Percentiles rank a stretch among this genome's conserved stretches.
phyloP scores from a whole-genome alignment of 1,139 yeast species.

The Saccharomyces hybrid region DNA sequence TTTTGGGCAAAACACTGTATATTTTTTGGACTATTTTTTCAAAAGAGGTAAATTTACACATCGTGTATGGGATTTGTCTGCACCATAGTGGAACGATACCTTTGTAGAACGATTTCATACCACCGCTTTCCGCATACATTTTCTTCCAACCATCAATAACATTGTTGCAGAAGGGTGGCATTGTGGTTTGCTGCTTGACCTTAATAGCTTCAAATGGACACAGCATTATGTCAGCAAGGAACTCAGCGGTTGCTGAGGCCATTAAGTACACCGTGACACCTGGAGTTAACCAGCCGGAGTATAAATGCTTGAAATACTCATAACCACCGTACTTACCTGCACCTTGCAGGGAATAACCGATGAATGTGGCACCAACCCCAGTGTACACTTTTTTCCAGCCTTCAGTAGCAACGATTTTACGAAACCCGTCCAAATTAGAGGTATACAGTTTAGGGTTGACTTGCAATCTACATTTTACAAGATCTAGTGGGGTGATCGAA shows the following conservation, averaged over 20 bases:
- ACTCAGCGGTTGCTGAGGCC: slow-evolving; percentile 89
- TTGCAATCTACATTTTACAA: slow-evolving; percentile 88
- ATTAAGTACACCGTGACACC: slow-evolving; percentile 74
- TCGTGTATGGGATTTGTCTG: slow-evolving; percentile 92
- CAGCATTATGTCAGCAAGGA: slow-evolving; percentile 76
- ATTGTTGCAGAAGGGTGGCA: slow-evolving; percentile 67
- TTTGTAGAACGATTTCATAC: slow-evolving; percentile 67
- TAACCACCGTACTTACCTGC: slow-evolving; percentile 95
- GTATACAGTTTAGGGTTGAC: slow-evolving; percentile 65
- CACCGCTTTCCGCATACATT: slow-evolving; percentile 53
- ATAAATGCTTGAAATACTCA: slow-evolving; percentile 77
- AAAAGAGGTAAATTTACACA: slow-evolving; percentile 91
- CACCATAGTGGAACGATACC: slow-evolving; percentile 89
- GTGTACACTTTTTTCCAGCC: slow-evolving; percentile 72
- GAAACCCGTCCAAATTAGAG: slow-evolving; percentile 74
- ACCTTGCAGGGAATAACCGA: slow-evolving; percentile 90
- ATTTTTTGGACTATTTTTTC: slow-evolving; percentile 78
- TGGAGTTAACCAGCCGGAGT: slow-evolving; percentile 46
- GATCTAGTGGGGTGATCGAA: slow-evolving; percentile 82
- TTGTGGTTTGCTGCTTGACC: slow-evolving; percentile 84
- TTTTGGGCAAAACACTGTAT: slow-evolving; percentile 47
- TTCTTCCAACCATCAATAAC: slow-evolving; percentile 63
- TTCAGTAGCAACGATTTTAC: slow-evolving; percentile 57
- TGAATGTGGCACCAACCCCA: slow-evolving; percentile 83
- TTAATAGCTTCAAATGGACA: slow-evolving; percentile 94